These are phyloP conservation scores for rapeseed (Brassica napus) DNA, from an alignment of 345 rosid genomes.

Conservation along the genomic window Da-Ae NC_063452.1:1315501-1316000, in stretches of 20 bases:
- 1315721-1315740: conserved; percentile 1
- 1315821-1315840: not conserved
- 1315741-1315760: conserved; percentile 2
- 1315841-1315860: not conserved
- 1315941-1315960: not conserved
- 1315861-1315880: not conserved
- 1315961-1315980: not conserved
- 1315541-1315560: not conserved
- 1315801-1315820: conserved; percentile 8
- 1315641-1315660: not conserved
- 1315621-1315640: not conserved
- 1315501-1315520: not conserved
- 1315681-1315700: not conserved
- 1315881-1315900: not conserved
- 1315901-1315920: not conserved
- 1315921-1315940: not conserved
- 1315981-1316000: not conserved
- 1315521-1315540: not conserved
- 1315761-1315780: conserved; percentile 17
- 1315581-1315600: not conserved
- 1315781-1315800: not conserved
- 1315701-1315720: not conserved
- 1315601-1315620: not conserved
- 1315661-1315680: not conserved
- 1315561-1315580: not conserved